Base-by-base conservation (phyloP, 176 grass and related monocot genomes). In the Cymbopogon citratus region DNA sequence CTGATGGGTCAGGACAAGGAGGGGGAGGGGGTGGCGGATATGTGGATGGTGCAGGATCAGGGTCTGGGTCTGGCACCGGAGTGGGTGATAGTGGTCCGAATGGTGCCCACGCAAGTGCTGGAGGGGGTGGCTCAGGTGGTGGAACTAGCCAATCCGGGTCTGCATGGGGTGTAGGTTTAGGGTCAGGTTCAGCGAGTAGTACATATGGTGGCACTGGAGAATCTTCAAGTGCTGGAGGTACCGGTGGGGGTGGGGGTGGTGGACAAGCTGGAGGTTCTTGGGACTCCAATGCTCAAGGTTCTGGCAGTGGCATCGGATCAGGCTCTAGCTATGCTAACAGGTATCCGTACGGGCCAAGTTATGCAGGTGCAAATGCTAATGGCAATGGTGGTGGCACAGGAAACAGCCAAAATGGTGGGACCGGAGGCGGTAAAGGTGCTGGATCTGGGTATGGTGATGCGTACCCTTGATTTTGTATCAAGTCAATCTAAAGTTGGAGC, bases 1-100 rank as follows among this genome's bases (percentile, higher is more conserved):
- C 87, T 9, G 63, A 80, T 13, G 87, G 87, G 23, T 41, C 18
- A 0, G 81, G 81, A 18, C 69, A 76, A 0, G 87, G 81, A 70
- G 39, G 51, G 0, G 87, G 81, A 12, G 63, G 57, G 0, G 85
- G 85, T 3, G 78, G 78, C 0, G 78, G 85, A 4, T 75, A 44
- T 61, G 85, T 75, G 69, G n/a, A 75, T 26, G 85, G 85, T 18
- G 48, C 8, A 0, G 77, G 85, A 8, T 24, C 35, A 16, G 70
- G 85, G 8, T 1, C 19, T 1, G 85, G 77, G 4, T 57, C 34
- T 5, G 85, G 85, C 2, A 10, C 2, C 0, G 77, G 77, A 11
- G 9, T 26, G 6, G 48, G 61, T 21, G 31, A 38, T 0, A 86
- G 74, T 14, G 3, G 26, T 60, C 0, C 27, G 0, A 7, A 45